A percentile compares a stretch with the other conserved stretches of the same genome.
These are phyloP conservation scores for Candida pseudoglaebosa DNA, from an alignment of 805 yeast species.

Conservation along the genomic window DNA sequence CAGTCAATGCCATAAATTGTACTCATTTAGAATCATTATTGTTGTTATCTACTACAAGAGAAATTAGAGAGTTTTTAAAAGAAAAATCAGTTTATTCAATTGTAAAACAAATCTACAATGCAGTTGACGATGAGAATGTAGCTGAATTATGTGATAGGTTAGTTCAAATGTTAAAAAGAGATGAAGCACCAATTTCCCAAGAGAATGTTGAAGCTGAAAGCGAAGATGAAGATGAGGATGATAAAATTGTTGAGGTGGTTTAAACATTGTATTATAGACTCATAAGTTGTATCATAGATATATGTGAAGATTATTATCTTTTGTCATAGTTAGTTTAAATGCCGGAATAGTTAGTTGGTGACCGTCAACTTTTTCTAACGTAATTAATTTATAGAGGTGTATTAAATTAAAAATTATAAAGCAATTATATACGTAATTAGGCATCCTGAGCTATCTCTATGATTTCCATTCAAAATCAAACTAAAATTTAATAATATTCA, in stretches of 20 bases:
- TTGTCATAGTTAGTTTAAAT: too few relatives aligned
- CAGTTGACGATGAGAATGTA: constrained; percentile 36
- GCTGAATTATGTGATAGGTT: constrained; percentile 74
- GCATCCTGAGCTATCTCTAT: too few relatives aligned
- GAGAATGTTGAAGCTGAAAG: constrained; percentile 43
- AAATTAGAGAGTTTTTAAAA: constrained; percentile 73
- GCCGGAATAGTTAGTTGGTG: too few relatives aligned
- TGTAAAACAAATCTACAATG: constrained; percentile 80
- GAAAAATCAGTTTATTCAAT: constrained; percentile 81
- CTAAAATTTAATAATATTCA: too few relatives aligned
- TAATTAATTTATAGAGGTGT: too few relatives aligned
- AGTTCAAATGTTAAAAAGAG: constrained; percentile 91
- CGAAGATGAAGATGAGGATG: constrained; percentile 36
- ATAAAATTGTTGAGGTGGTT: constrained; percentile 50
- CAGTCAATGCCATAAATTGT: constrained; percentile 56
- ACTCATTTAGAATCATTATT: constrained; percentile 78
- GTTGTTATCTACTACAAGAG: constrained; percentile 70
- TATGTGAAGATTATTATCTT: too few relatives aligned
- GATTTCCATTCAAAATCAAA: too few relatives aligned
- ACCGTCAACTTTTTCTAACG: too few relatives aligned
- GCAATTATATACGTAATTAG: too few relatives aligned
- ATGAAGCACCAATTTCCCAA: constrained; percentile 55
- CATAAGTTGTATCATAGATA: not conserved
- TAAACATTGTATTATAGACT: constrained; percentile 11
- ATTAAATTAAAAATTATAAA: too few relatives aligned